Base-by-base conservation (phyloP, 164 flowering plant species). In the Cinnamomum micranthum region DNA sequence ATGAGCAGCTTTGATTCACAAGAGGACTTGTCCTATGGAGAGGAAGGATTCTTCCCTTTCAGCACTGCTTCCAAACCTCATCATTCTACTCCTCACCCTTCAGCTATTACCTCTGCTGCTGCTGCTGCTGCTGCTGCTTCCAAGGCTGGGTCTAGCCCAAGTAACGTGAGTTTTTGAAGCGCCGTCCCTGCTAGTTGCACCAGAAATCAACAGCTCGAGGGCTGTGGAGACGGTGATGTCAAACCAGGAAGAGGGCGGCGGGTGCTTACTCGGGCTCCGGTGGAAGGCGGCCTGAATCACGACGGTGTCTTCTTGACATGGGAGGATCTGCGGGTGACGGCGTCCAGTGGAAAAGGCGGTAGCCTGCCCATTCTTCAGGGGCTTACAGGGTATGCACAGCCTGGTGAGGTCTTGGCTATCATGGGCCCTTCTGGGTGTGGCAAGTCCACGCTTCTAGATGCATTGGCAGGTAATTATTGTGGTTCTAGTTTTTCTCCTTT, bases 401-500 rank as follows among this genome's bases (percentile, higher is more conserved):
- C 93, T 0, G 86, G 90, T 12, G 80, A 88, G 77, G 71, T 87
- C 41, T 76, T 88, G 82, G 93, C 93, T 19, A 83, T 90, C 20
- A 90, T 90, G 91, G 93, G 93, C 71, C 93, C 93, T 76, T 87
- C 93, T 75, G 90, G 91, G 31, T 88, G 79, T 73, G 94, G 94
- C 80, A 90, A 90, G 65, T 85, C 94, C 3, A 90, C 89, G 6
- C 90, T 90, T 75, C 90, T 90, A 27, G 91, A 90, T 62, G 80
- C 88, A 5, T 76, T 88, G 23, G 90, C 90, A 69, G 90, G 90
- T 88, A 76, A 55, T 88, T 75, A 50, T 59, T 28, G 20, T 10
- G 47, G 2, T 41, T 9, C 9, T 1, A 35, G 28, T 27, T 3
- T 0, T 4, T 4, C 4, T 31, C 4, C 0, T 4, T 31, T 31